Base-by-base conservation (phyloP, 1,284 basidiomycete genomes). In the Gomphus bonarii region DNA sequence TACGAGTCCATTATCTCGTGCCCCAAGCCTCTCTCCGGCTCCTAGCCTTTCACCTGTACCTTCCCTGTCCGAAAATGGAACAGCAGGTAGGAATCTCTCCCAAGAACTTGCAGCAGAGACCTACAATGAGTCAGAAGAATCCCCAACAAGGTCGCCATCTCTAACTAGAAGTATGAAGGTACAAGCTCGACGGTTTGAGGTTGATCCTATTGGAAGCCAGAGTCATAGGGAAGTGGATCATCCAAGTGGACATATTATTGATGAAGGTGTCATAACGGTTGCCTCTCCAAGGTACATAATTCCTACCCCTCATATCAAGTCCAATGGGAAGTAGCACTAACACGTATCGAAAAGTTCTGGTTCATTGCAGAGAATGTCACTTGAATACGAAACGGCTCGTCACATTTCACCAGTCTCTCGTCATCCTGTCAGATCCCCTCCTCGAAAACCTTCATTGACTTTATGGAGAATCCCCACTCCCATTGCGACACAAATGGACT, bases 31-130 rank as follows among this genome's bases (percentile, higher is more conserved):
- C 30, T 55, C 54, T 5, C 54, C 54, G 18, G 54, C 42, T 5
- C 42, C 54, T 47, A 55, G 42, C 40, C 51, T 53, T 53, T 53
- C 51, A 22, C 25, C 51, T 30, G 40, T 31, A 6, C 51, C 51
- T 16, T 43, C 51, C 6, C 16, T 43, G 3, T 36, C 36, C 18
- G 51, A 22, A 9, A 25, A 18, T 2, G 50, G 20, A 40, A 20
- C 33, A 20, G 31, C 5, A 54, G 25, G 20, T 30, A 43, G 51
- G 12, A 54, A 16, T 10, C 18, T 43, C 20, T 31, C 51, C 20
- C 51, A 40, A 9, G 51, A 54, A 54, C 51, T 18, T 9, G 51
- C 30, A 18, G 42, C 28, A n/a, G 51, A 54, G 12, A 16, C 18
- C 7, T 43, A 43, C 40, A 22, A 43, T 1, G 50, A 35, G 18